Percentiles rank a stretch among this genome's conserved stretches.
Conservation (phyloP, 768 basidiomycete genomes). For the Pleurotus salmoneostramineus region DNA sequence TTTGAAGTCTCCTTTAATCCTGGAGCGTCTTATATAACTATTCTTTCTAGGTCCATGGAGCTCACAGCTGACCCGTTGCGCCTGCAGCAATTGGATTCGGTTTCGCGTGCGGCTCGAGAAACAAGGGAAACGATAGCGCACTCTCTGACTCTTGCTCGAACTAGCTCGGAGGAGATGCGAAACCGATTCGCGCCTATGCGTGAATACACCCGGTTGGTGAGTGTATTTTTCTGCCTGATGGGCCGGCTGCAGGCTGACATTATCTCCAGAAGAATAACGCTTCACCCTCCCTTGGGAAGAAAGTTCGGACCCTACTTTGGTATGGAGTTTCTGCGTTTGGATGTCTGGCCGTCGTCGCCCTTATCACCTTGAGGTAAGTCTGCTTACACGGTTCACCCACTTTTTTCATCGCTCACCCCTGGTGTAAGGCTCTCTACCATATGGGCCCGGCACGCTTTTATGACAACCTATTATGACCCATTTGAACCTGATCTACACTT, state of each 20-base stretch:
- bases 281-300: too few relatives aligned
- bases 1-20: conserved; percentile 17
- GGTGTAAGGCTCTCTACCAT: conserved; percentile 37
- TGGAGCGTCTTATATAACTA: not conserved
- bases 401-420: too few relatives aligned
- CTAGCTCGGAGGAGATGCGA: conserved; percentile 28
- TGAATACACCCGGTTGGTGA: conserved; percentile 2
- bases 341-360: too few relatives aligned
- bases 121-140: conserved; percentile 41
- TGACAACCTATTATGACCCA: conserved; percentile 77
- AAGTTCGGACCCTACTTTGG: too few relatives aligned
- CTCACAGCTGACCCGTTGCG: conserved; percentile 37
- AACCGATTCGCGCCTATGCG: conserved; percentile 27
- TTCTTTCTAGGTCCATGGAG: conserved; percentile 29
- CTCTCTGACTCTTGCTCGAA: conserved; percentile 34
- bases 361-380: too few relatives aligned
- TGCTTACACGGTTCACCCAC: too few relatives aligned
- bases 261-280: too few relatives aligned
- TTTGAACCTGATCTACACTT: conserved; percentile 71
- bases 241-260: too few relatives aligned
- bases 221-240: too few relatives aligned
- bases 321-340: too few relatives aligned
- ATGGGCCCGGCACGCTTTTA: conserved; percentile 53
- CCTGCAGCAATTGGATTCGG: conserved; percentile 45
- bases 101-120: conserved; percentile 48